Conservation (phyloP, 176 grass and related monocot genomes). For the Bolboschoenus planiculmis region DNA sequence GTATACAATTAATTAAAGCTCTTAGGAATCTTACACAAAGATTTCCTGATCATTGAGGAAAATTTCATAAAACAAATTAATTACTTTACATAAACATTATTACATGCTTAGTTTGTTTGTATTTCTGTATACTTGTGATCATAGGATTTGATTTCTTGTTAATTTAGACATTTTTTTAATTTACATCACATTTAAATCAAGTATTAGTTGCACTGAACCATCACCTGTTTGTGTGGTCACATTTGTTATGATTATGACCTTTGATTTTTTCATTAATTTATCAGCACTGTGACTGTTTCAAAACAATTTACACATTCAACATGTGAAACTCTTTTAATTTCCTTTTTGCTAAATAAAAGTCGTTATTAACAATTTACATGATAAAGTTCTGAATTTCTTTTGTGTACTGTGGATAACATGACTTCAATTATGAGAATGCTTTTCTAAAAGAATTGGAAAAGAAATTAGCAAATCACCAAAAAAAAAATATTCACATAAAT, state of each 20-base stretch:
- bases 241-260: neutral
- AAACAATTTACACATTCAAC: neutral
- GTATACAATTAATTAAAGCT: conserved; percentile 1
- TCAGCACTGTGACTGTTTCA: neutral
- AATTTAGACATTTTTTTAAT: neutral
- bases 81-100: too few relatives aligned
- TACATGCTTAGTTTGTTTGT: neutral
- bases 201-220: neutral
- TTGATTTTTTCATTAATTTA: neutral
- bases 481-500: too few relatives aligned
- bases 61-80: neutral
- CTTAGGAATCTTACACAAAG: neutral
- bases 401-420: neutral
- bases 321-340: neutral
- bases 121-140: neutral
- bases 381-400: neutral
- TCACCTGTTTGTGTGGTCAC: neutral
- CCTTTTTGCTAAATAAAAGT: too few relatives aligned
- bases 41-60: neutral
- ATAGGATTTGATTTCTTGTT: neutral
- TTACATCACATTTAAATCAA: neutral
- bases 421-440: neutral
- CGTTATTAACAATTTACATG: too few relatives aligned
- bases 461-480: too few relatives aligned
- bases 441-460: too few relatives aligned